These are phyloP conservation scores for Nicotiana knightiana DNA, from an alignment of 257 asterid species.

Conservation along the genomic window DNA sequence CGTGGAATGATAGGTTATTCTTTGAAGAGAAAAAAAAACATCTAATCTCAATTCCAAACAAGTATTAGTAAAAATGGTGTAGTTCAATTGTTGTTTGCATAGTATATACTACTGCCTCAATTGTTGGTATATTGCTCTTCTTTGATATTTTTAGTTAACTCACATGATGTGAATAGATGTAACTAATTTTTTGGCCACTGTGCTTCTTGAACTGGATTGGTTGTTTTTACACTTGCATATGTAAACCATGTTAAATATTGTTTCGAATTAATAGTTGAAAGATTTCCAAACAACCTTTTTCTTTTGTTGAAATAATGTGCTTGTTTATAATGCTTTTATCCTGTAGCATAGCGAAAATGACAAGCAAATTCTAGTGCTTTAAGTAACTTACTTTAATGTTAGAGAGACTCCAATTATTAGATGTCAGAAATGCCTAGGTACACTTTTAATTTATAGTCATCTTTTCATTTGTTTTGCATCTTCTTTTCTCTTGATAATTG, in stretches of 20 bases:
- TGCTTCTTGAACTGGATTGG: not conserved
- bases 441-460: not conserved
- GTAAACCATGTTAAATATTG: not conserved
- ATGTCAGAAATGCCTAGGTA: not conserved
- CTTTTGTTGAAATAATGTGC: not conserved
- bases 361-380: not conserved
- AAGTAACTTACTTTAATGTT: not conserved
- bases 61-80: not conserved
- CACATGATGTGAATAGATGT: not conserved
- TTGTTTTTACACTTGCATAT: not conserved
- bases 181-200: not conserved
- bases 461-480: not conserved
- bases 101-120: not conserved
- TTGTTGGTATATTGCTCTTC: not conserved
- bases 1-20: not conserved
- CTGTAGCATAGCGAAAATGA: not conserved
- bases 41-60: not conserved
- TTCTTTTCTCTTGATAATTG: not conserved
- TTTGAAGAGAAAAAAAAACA: not conserved
- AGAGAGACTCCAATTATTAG: not conserved
- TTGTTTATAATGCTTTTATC: not conserved
- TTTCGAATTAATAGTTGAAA: not conserved
- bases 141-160: not conserved
- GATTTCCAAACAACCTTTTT: not conserved
- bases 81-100: not conserved